These are phyloP conservation scores for Luffa aegyptiaca DNA, from an alignment of 306 rosid genomes.

Conservation along the genomic window DNA sequence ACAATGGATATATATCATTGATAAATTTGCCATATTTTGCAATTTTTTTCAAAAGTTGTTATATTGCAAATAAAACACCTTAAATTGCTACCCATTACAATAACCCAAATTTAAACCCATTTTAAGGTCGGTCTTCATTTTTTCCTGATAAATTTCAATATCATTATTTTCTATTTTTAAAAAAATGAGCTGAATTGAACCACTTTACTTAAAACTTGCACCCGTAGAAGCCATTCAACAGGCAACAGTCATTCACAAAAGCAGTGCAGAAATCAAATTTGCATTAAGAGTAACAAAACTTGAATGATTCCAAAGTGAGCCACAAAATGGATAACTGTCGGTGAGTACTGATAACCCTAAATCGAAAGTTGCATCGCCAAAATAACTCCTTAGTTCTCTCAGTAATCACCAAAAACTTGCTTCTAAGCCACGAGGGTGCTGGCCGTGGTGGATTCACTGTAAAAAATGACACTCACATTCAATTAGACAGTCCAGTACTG, in stretches of 20 bases:
- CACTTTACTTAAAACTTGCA: background rate
- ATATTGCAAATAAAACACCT: too few species aligned
- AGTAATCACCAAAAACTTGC: background rate
- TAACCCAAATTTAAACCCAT: background rate
- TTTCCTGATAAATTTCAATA: background rate
- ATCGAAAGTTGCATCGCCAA: background rate
- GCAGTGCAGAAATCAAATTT: background rate
- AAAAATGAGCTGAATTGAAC: background rate
- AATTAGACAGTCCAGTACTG: background rate
- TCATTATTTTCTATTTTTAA: background rate
- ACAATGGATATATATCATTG: too few species aligned
- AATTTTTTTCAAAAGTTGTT: too few species aligned
- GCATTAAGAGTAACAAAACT: background rate
- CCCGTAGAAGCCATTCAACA: background rate
- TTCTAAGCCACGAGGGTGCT: constrained; percentile 71
- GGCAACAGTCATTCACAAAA: background rate
- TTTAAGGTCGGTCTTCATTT: background rate
- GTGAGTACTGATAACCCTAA: background rate
- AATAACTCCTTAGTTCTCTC: background rate
- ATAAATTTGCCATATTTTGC: too few species aligned
- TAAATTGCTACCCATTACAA: too few species aligned
- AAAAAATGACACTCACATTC: background rate
- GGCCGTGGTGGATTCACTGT: constrained; percentile 51
- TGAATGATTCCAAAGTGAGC: background rate
- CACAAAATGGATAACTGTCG: background rate